Conservation (phyloP, 2,329 filamentous ascomycete genomes). For the Pestalotiopsis sp. region DNA sequence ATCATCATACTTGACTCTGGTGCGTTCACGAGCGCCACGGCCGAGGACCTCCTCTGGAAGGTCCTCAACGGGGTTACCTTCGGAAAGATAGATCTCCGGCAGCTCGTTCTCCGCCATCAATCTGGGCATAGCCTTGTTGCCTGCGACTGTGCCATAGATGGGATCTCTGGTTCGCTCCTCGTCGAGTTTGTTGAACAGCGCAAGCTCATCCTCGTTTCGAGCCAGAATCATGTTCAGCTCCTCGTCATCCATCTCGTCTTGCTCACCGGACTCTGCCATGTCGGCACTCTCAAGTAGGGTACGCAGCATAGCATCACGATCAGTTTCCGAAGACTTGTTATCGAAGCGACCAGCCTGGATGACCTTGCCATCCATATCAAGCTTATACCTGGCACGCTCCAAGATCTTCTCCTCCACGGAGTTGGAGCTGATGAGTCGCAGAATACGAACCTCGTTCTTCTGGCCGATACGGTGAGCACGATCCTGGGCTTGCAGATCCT, state of each 20-base stretch:
- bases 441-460: slow-evolving; percentile 98
- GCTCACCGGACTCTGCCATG: slow-evolving; percentile 69
- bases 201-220: slow-evolving; percentile 79
- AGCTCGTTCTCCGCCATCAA: slow-evolving; percentile 87
- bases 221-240: slow-evolving; percentile 95
- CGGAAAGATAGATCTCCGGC: slow-evolving; percentile 90
- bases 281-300: slow-evolving; percentile 88
- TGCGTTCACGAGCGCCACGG: slow-evolving; percentile 92
- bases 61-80: slow-evolving; percentile 80
- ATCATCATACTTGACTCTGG: slow-evolving; percentile 93
- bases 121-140: slow-evolving; percentile 70
- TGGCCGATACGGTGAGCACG: slow-evolving; percentile 99
- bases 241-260: slow-evolving; percentile 98
- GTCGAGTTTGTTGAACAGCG: slow-evolving; percentile 81
- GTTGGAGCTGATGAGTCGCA: slow-evolving; percentile 93
- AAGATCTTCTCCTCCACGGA: slow-evolving; percentile 99
- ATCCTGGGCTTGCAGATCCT: slow-evolving; percentile 98
- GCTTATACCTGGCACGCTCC: slow-evolving; percentile 94
- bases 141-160: slow-evolving; percentile 69
- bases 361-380: slow-evolving; percentile 99
- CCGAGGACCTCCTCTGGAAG: slow-evolving; percentile 79
- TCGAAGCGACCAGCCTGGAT: slow-evolving; percentile 99
- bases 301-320: slow-evolving; percentile 94
- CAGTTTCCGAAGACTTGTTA: slow-evolving; percentile 98
- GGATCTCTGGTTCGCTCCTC: slow-evolving; percentile 69